Evolutionary conservation across 208 protist genomes (phyloP).

Genomic region (Leishmania martiniquensis): DNA sequence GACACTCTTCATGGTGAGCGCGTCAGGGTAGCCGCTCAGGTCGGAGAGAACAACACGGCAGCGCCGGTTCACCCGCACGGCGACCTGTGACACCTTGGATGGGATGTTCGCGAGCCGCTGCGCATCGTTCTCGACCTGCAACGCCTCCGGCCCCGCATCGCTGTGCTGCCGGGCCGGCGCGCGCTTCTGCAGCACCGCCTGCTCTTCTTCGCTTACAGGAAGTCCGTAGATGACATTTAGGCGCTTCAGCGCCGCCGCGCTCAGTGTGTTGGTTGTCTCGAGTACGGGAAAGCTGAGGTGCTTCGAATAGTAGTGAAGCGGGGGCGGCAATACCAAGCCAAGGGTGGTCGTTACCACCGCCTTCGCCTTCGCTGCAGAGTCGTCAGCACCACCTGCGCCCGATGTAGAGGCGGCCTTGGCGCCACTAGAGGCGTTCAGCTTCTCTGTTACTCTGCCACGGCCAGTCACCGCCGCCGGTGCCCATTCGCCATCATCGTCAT

Average conservation of each 20-base stretch:
- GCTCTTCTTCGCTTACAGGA: slow-evolving; percentile 78
- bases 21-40: slow-evolving; percentile 77
- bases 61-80: slow-evolving; percentile 27
- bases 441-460: not conserved
- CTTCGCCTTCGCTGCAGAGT: not conserved
- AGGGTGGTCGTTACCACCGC: slow-evolving; percentile 25
- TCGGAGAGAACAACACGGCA: slow-evolving; percentile 75
- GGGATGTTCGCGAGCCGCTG: slow-evolving; percentile 88
- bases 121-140: slow-evolving; percentile 77
- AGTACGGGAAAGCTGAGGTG: slow-evolving; percentile 80
- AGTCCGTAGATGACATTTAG: slow-evolving; percentile 79
- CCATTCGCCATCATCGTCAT: slow-evolving; percentile 11
- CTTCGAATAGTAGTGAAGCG: slow-evolving; percentile 65
- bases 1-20: slow-evolving; percentile 54
- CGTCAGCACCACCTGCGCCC: not conserved
- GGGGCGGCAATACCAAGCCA: slow-evolving; percentile 67
- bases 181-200: slow-evolving; percentile 60
- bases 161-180: slow-evolving; percentile 60
- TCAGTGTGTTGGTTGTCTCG: slow-evolving; percentile 50
- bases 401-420: not conserved
- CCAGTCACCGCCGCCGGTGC: not conserved
- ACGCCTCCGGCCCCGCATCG: slow-evolving; percentile 60
- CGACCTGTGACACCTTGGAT: slow-evolving; percentile 60
- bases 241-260: slow-evolving; percentile 44
- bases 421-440: not conserved